These are phyloP conservation scores for Backusella psychrophila DNA, from an alignment of 192 early-diverging fungal species.

Conservation along the genomic window DNA sequence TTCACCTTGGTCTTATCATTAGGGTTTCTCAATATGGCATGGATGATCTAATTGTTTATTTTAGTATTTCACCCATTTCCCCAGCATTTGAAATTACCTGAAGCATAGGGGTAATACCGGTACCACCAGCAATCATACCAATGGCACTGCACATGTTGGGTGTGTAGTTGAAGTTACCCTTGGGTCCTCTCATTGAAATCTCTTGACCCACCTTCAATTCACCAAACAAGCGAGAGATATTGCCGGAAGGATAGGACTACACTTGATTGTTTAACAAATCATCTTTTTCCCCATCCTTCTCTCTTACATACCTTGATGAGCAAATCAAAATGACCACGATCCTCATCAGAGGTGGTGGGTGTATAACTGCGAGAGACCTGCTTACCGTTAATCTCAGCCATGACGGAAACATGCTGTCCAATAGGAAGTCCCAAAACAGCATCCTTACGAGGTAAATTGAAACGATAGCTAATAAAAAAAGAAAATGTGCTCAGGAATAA, in stretches of 20 bases:
- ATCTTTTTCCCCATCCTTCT: not conserved
- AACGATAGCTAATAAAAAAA: constrained; percentile 76
- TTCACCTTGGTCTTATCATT: constrained; percentile 82
- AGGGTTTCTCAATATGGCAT: constrained; percentile 81
- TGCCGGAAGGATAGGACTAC: constrained; percentile 78
- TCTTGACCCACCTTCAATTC: constrained; percentile 71
- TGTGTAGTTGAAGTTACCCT: constrained; percentile 84
- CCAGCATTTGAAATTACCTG: constrained; percentile 82
- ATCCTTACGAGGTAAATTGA: constrained; percentile 69
- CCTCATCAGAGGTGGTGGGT: constrained; percentile 81
- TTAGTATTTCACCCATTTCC: not conserved
- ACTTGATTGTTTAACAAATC: not conserved
- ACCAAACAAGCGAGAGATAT: constrained; percentile 72
- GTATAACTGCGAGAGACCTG: constrained; percentile 87
- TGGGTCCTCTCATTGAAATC: constrained; percentile 81
- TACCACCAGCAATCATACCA: constrained; percentile 80
- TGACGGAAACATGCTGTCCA: constrained; percentile 91
- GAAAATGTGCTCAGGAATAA: not conserved
- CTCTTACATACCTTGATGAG: constrained; percentile 73
- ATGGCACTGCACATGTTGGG: constrained; percentile 76
- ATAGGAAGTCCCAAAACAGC: constrained; percentile 83
- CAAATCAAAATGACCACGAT: constrained; percentile 86
- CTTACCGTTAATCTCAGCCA: constrained; percentile 82
- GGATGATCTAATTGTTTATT: constrained; percentile 64
- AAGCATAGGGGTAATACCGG: constrained; percentile 73